Conservation (phyloP, 768 basidiomycete species). For the Neoboletus subvelutipes region DNA sequence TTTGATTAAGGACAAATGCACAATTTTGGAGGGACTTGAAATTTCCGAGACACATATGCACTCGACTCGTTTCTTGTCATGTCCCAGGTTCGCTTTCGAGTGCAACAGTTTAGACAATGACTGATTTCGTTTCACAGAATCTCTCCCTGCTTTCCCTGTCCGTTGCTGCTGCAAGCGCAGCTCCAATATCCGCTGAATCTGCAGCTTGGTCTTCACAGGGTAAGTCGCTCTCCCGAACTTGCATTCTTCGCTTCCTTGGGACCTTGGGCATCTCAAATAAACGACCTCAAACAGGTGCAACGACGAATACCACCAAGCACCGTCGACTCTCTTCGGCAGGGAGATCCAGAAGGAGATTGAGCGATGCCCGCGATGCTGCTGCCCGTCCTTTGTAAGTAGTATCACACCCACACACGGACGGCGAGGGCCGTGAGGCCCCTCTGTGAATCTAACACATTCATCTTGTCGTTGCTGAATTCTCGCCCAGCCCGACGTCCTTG, state of each 20-base stretch:
- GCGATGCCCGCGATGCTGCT: conserved; percentile 79
- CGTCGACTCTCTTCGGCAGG: conserved; percentile 71
- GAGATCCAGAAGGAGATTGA: conserved; percentile 66
- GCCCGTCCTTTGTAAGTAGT: conserved; percentile 67
- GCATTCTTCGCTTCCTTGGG: background rate
- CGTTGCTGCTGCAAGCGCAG: conserved; percentile 52
- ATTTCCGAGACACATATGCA: conserved; percentile 14
- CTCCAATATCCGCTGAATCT: conserved; percentile 42
- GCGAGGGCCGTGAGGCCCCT: background rate
- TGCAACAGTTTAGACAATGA: accelerated
- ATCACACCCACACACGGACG: background rate
- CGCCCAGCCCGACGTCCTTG: conserved; percentile 34
- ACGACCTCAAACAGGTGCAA: conserved; percentile 9
- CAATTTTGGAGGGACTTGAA: too few species aligned
- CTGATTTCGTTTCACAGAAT: conserved; percentile 7
- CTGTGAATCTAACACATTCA: background rate
- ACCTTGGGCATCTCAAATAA: too few species aligned
- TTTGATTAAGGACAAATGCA: too few species aligned
- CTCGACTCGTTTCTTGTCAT: conserved; percentile 19
- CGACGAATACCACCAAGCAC: conserved; percentile 49
- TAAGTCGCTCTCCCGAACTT: conserved; percentile 4
- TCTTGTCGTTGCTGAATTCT: conserved; percentile 8
- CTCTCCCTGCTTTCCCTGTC: conserved; percentile 68
- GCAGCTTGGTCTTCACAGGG: conserved; percentile 16
- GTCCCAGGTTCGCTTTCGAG: conserved; percentile 20